These are phyloP conservation scores for Sarocladiaceae sp. DNA, from an alignment of 2,329 filamentous ascomycete species.

Conservation along the genomic window DNA sequence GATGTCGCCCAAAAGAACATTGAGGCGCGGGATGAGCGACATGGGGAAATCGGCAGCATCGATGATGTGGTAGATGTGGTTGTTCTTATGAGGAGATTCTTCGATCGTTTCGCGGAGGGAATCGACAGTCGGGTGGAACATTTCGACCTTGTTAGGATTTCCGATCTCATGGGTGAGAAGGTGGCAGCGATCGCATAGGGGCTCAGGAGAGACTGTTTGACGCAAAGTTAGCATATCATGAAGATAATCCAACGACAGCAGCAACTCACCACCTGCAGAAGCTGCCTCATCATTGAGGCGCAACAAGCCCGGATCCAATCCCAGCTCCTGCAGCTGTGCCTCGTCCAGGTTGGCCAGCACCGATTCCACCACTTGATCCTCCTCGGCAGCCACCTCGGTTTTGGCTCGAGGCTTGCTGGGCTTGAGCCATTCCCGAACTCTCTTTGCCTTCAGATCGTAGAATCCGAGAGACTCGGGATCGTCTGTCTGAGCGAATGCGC, in stretches of 20 bases:
- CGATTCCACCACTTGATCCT: slow-evolving; percentile 36
- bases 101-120: slow-evolving; percentile 79
- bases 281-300: not conserved
- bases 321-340: slow-evolving; percentile 38
- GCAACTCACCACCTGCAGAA: not conserved
- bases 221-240: too few relatives aligned
- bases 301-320: slow-evolving; percentile 37
- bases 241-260: too few relatives aligned
- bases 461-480: slow-evolving; percentile 50
- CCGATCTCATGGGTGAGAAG: slow-evolving; percentile 59
- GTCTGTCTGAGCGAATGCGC: slow-evolving; percentile 56
- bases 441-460: slow-evolving; percentile 48
- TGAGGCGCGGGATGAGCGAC: slow-evolving; percentile 78
- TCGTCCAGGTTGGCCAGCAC: slow-evolving; percentile 38
- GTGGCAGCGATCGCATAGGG: slow-evolving; percentile 86
- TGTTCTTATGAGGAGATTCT: slow-evolving; percentile 84
- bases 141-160: slow-evolving; percentile 45
- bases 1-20: slow-evolving; percentile 64
- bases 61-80: slow-evolving; percentile 92
- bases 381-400: slow-evolving; percentile 12
- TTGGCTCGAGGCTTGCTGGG: slow-evolving; percentile 15
- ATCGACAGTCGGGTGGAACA: slow-evolving; percentile 76
- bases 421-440: slow-evolving; percentile 42
- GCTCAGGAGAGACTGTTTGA: too few relatives aligned
- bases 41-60: slow-evolving; percentile 97